Conservation (phyloP, 75 land plant species). For the Sequoiadendron giganteum region DNA sequence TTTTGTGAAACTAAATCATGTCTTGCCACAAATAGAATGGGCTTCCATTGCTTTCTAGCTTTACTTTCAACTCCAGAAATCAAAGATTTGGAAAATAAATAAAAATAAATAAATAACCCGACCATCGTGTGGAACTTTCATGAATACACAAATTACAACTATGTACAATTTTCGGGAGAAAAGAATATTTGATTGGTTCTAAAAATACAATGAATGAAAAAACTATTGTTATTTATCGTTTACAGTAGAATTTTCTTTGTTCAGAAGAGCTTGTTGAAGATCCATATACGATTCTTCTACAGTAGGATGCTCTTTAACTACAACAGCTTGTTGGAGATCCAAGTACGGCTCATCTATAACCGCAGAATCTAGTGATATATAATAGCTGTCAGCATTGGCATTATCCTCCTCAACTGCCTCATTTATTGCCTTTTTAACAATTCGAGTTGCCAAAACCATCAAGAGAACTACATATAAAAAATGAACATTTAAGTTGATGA, state of each 20-base stretch:
- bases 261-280: background rate
- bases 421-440: background rate
- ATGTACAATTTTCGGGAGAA: background rate
- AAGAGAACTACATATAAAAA: background rate
- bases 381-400: background rate
- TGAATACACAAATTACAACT: background rate
- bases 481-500: background rate
- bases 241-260: background rate
- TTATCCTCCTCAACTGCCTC: slow-evolving; percentile 4
- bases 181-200: background rate
- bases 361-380: background rate
- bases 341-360: background rate
- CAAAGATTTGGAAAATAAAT: background rate
- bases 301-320: background rate
- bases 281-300: background rate
- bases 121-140: background rate
- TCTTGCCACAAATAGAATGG: background rate
- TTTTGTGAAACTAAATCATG: background rate
- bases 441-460: background rate
- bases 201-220: background rate
- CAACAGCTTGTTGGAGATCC: background rate
- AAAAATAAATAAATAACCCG: background rate
- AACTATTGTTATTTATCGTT: background rate
- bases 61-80: background rate
- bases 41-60: background rate